Evolutionary conservation across 345 rosid species (phyloP), one percentile per base, ranked within the genome.

Genomic region (Rubroshorea leprosula): DNA sequence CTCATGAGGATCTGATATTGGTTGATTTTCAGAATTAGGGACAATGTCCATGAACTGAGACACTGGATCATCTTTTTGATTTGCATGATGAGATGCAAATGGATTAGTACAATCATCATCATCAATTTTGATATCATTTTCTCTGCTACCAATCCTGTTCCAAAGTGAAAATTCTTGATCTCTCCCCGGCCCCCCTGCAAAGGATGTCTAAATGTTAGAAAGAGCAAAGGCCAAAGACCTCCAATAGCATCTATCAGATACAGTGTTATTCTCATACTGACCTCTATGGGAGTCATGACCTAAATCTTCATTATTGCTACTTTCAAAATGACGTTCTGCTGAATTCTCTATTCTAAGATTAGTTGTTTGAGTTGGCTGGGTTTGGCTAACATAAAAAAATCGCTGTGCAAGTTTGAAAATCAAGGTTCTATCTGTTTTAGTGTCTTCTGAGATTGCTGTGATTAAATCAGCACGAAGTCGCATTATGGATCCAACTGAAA

Each of bases 401-500:
- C 75, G 89, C 31, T 77, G 82, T 24, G 94, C 94, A 7, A 89
- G 90, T 75, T 87, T 80, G 46, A 68, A 72, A 67, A 84, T 70
- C 63, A 80, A 64, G 57, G 91, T 70, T 4, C 82, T 65, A 57
- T 92, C 89, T 15, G 95, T 68, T 66, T 72, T 71, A 7, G 81
- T 64, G 64, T 89, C 85, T 64, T 89, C 82, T 31, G 95, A 71
- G 51, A 92, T 70, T 51, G 96, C 85, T 65, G 62, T 85, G 48
- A 92, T 67, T 29, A 95, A 87, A 52, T 93, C 84, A 48, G 83
- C 95, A 50, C 86, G 93, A 57, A 92, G 97, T 60, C 86, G 85
- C 44, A 82, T 75, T 61, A 92, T 65, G 4, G 98, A 84, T 79
- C 95, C 87, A 72, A 84, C 83, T 0, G 98, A 92, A 68, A 92